Conservation (phyloP, 2,329 filamentous ascomycete species). For the Monosporascus sp. region DNA sequence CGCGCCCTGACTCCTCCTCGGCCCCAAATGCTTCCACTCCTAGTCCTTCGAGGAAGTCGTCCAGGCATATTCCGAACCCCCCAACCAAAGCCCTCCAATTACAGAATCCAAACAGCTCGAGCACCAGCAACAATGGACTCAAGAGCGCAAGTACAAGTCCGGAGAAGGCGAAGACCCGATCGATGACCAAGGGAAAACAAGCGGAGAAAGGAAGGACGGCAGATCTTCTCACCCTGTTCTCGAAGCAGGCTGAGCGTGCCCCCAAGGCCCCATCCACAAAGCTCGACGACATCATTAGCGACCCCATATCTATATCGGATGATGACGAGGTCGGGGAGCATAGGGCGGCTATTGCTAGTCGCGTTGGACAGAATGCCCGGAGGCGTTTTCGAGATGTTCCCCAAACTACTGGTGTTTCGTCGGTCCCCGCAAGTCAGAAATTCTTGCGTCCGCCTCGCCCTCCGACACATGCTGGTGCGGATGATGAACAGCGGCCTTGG, state of each 20-base stretch:
- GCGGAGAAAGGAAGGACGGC: constrained; percentile 50
- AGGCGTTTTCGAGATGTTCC: constrained; percentile 43
- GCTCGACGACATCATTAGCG: constrained; percentile 47
- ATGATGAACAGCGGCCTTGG: constrained; percentile 70
- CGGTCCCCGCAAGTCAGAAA: constrained; percentile 38
- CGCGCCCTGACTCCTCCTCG: constrained; percentile 15
- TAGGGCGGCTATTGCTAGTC: constrained; percentile 45
- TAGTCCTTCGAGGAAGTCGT: constrained; percentile 20
- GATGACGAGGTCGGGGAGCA: constrained; percentile 51
- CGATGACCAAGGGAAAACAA: constrained; percentile 27
- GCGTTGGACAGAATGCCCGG: constrained; percentile 50
- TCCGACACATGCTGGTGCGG: constrained; percentile 20
- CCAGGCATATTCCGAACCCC: constrained; percentile 17
- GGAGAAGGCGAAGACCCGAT: constrained; percentile 32
- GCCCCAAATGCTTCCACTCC: constrained; percentile 12
- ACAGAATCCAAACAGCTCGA: constrained; percentile 15
- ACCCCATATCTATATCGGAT: constrained; percentile 59
- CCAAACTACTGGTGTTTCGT: constrained; percentile 17
- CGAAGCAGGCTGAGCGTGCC: constrained; percentile 52
- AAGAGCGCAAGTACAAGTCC: constrained; percentile 42
- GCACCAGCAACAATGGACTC: constrained; percentile 15
- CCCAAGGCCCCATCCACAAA: constrained; percentile 27
- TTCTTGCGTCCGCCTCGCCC: constrained; percentile 42
- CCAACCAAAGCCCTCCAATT: constrained; percentile 21
- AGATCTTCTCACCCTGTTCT: constrained; percentile 56